Conservation (phyloP, 1,139 yeast genomes). For the Meyerozyma guilliermondii region DNA sequence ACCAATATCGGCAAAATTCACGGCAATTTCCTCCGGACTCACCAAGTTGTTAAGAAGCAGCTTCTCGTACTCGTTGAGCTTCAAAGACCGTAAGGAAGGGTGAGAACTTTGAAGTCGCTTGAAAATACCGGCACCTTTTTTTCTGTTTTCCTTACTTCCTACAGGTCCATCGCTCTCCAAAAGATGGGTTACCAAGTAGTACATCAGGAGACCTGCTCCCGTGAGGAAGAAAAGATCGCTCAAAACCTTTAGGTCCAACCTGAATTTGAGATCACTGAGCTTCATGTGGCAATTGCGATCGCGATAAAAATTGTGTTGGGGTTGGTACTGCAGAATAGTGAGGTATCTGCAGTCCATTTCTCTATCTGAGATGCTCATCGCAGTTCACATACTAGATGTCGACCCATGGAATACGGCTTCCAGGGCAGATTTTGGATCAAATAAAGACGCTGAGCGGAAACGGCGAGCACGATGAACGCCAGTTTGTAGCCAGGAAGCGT, state of each 20-base stretch:
- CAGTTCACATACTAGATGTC: background rate
- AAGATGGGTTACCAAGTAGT: conserved; percentile 60
- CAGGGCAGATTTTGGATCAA: conserved; percentile 63
- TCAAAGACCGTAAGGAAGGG: conserved; percentile 53
- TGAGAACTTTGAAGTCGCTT: conserved; percentile 52
- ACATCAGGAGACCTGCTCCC: conserved; percentile 81
- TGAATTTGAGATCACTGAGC: conserved; percentile 19
- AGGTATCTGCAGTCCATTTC: background rate
- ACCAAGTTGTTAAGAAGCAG: conserved; percentile 72
- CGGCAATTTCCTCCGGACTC: conserved; percentile 76
- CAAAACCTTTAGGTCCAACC: conserved; percentile 49
- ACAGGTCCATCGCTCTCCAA: conserved; percentile 48
- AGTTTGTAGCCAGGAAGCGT: conserved; percentile 3
- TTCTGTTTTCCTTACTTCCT: conserved; percentile 60
- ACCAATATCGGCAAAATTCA: conserved; percentile 77
- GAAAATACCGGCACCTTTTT: conserved; percentile 60
- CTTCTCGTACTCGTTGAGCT: conserved; percentile 73
- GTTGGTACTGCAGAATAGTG: background rate
- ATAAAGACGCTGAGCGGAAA: conserved; percentile 41
- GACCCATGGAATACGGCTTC: conserved; percentile 54
- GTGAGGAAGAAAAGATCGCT: conserved; percentile 69
- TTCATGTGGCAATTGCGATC: background rate
- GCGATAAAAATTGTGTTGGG: background rate
- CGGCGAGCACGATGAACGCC: conserved; percentile 31
- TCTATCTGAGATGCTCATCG: conserved; percentile 1